Conservation (phyloP, 1,139 yeast genomes). For the Yamadazyma jaroonii region DNA sequence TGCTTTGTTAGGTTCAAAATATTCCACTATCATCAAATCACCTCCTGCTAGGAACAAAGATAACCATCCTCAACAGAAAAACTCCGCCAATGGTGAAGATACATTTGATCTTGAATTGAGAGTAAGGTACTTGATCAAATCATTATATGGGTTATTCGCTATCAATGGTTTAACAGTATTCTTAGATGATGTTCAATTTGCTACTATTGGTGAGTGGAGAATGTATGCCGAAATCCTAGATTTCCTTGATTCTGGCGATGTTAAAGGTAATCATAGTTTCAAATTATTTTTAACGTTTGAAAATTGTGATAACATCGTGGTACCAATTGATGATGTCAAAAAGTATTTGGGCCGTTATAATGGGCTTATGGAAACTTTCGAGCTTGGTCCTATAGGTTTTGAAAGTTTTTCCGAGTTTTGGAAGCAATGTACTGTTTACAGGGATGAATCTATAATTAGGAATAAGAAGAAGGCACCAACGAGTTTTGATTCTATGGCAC, state of each 20-base stretch:
- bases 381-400: constrained; percentile 9
- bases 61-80: no score
- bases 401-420: constrained; percentile 14
- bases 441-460: background rate
- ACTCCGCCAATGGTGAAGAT: constrained; percentile 11
- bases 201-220: constrained; percentile 28
- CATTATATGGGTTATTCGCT: constrained; percentile 41
- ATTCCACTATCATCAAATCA: constrained; percentile 17
- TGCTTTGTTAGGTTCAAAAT: constrained; percentile 43
- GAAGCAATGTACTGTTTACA: constrained; percentile 6
- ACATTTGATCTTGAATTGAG: constrained; percentile 35
- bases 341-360: constrained; percentile 7
- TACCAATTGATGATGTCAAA: constrained; percentile 2
- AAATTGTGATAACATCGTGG: no score
- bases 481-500: constrained; percentile 8
- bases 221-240: constrained; percentile 29
- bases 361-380: constrained; percentile 7
- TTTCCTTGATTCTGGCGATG: constrained; percentile 21
- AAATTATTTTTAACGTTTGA: constrained; percentile 6
- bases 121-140: constrained; percentile 43
- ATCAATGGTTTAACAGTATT: constrained; percentile 44
- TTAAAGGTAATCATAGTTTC: constrained; percentile 5
- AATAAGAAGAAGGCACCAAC: constrained; percentile 4
- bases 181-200: constrained; percentile 51
- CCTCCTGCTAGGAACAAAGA: no score